Evolutionary conservation across 129 eudicot genomes (phyloP), one percentile per base, ranked within the genome.

Genomic region (Calendula officinalis): DNA sequence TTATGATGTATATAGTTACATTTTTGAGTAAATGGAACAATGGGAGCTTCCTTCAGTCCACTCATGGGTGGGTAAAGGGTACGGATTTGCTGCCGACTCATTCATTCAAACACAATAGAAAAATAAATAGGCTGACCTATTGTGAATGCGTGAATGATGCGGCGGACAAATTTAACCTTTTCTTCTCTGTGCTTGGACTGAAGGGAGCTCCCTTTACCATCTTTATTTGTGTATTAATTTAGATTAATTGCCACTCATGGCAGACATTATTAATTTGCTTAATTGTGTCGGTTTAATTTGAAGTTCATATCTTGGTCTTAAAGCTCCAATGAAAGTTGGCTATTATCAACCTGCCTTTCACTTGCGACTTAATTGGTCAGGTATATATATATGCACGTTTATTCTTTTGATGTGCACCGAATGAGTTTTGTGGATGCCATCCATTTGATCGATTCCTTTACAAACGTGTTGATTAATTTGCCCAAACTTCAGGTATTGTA

Each of bases 31-130:
- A 51, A 49, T n/a, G 56, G 62, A 14, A 30, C 5, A 38, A 58
- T 63, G 75, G 76, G 94, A 86, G 94, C 82, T 82, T 76, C 80
- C 89, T 86, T 86, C 84, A 77, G 89, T 67, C 94, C 94, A 86
- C 83, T 83, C 86, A 82, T 61, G 58, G 94, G 83, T 47, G 57
- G 85, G 80, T 59, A 69, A 66, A 79, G 85, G 86, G 64, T 70
- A 66, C 64, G 64, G 64, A 79, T 82, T 82, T 70, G 81, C 88
- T 86, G 80, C 89, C 86, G 94, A 83, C 87, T 86, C 94, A 86
- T 82, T 86, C 89, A 71, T 70, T 54, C 94, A 86, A 73, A 76
- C 85, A 74, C 80, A 17, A 55, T 77, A 86, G 88, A 48, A 52
- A 16, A 5, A 22, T 37, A 41, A 8, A 27, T 39, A 17, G 48